phyloP scores from a whole-genome alignment of 2,329 filamentous ascomycete species.

The Neofusicoccum cordaticola region DNA sequence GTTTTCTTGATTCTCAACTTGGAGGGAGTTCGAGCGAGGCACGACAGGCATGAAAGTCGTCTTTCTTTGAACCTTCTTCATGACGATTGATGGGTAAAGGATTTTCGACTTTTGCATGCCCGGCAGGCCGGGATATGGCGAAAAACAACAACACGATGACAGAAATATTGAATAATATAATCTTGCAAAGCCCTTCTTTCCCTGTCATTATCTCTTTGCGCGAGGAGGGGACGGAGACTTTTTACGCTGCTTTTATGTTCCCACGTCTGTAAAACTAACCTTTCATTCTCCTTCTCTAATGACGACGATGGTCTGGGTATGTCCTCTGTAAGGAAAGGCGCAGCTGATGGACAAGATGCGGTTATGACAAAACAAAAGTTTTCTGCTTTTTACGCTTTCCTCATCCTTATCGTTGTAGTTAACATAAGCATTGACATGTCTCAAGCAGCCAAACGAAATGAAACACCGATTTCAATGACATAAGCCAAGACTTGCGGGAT shows the following conservation, averaged over 20 bases:
- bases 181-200: slow-evolving; percentile 6
- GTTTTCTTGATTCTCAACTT: slow-evolving; percentile 15
- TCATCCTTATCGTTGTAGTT: background rate
- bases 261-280: slow-evolving; percentile 6
- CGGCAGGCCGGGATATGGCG: slow-evolving; percentile 16
- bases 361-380: slow-evolving; percentile 6
- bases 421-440: background rate
- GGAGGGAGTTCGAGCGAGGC: slow-evolving; percentile 16
- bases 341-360: background rate
- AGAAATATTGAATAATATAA: slow-evolving; percentile 17
- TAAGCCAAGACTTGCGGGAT: background rate
- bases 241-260: background rate
- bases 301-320: background rate
- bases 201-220: background rate
- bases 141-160: slow-evolving; percentile 16
- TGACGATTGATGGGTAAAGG: slow-evolving; percentile 13
- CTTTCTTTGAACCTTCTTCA: slow-evolving; percentile 13
- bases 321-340: background rate
- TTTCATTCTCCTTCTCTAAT: background rate
- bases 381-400: background rate
- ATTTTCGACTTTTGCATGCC: slow-evolving; percentile 15
- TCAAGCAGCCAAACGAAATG: background rate
- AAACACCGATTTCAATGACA: background rate
- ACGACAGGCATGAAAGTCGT: slow-evolving; percentile 15
- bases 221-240: background rate